Evolutionary conservation across 2,329 filamentous ascomycete genomes (phyloP).

Genomic region (Beauveria caledonica): DNA sequence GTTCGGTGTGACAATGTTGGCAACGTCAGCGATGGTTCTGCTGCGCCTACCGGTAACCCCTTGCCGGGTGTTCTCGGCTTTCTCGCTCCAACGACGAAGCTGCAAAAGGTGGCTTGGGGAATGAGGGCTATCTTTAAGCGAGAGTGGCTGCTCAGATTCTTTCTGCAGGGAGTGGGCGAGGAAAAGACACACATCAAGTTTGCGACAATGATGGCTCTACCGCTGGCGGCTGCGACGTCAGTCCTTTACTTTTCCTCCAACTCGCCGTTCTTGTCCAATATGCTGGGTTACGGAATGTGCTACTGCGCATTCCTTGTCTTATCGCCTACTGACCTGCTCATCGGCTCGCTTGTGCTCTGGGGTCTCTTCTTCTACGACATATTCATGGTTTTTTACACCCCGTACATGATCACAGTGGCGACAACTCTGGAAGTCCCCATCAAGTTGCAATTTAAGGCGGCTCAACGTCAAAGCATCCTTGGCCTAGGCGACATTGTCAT

Average conservation of each 20-base stretch:
- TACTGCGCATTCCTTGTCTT: constrained; percentile 76
- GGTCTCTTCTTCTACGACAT: constrained; percentile 94
- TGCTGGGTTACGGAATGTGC: constrained; percentile 79
- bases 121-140: constrained; percentile 41
- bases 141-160: constrained; percentile 42
- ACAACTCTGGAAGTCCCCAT: constrained; percentile 86
- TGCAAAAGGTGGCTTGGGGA: constrained; percentile 34
- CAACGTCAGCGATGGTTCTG: constrained; percentile 18
- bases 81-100: constrained; percentile 22
- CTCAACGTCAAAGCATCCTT: constrained; percentile 69
- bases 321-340: constrained; percentile 81
- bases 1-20: constrained; percentile 27
- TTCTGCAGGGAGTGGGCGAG: constrained; percentile 41
- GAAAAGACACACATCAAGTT: constrained; percentile 45
- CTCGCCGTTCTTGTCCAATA: constrained; percentile 60
- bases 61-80: constrained; percentile 27
- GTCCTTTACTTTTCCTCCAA: constrained; percentile 60
- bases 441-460: constrained; percentile 69
- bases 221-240: constrained; percentile 45
- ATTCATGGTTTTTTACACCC: constrained; percentile 82
- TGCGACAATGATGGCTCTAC: constrained; percentile 46
- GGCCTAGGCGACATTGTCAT: constrained; percentile 92
- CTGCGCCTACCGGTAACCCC: constrained; percentile 18
- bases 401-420: constrained; percentile 80
- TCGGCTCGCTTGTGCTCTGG: constrained; percentile 66